Evolutionary conservation across 1,284 basidiomycete species (phyloP), one percentile per base, ranked within the genome.

Genomic region (Ganoderma boninense): DNA sequence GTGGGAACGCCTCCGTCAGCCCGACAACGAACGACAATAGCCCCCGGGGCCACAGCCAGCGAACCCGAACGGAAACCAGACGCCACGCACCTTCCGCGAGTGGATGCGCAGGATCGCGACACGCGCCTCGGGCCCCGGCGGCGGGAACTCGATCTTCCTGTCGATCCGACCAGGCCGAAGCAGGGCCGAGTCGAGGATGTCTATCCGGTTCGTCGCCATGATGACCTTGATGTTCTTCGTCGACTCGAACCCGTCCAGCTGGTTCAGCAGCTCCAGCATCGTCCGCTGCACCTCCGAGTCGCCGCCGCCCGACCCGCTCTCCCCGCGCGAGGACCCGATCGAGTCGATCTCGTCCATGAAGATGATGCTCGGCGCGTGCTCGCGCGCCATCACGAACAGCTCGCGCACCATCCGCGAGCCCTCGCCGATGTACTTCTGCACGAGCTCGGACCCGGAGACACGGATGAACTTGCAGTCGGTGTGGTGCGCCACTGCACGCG

Each of bases 301-400:
- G 1, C 96, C 96, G 59, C 94, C 91, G 0, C 95, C 94, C 35
- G 94, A 94, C 14, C 95, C 94, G 75, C 94, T 92, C 77, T 97
- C 96, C 32, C 97, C 96, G 80, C 97, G 85, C 68, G 95, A 97
- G 71, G 94, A 96, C 66, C 97, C 97, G 78, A 99, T 99, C 29
- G 95, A 97, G 84, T 99, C 97, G 76, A 99, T 99, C 82, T 99
- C 97, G 83, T 99, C 97, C 96, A 99, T 99, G 86, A 99, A 99
- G 80, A 99, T 98, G 85, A 99, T 99, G 80, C 93, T 95, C n/a
- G 98, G 97, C 35, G 97, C 97, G 80, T 99, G 97, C 82, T 99
- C 97, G 74, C 97, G 85, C 2, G 98, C 97, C 97, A 99, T 99
- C 74, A 99, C 96, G 86, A 99, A 99, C 67, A 99, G 84, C 84